Evolutionary conservation across 805 yeast genomes (phyloP).

Genomic region (Komagataella pseudopastoris): DNA sequence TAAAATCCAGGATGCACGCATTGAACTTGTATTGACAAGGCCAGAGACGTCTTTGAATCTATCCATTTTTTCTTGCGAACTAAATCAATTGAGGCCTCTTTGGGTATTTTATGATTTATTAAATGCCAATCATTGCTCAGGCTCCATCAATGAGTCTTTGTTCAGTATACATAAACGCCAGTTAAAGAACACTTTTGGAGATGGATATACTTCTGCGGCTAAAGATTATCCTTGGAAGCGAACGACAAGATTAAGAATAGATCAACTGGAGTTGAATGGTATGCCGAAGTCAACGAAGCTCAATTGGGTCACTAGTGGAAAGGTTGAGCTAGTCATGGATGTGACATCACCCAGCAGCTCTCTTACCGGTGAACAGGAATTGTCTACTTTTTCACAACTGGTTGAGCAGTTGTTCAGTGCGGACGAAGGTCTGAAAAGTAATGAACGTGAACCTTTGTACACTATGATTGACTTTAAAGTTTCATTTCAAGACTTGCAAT

Average conservation of each 20-base stretch:
- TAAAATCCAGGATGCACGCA: constrained; percentile 71
- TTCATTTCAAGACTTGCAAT: constrained; percentile 49
- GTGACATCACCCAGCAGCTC: constrained; percentile 44
- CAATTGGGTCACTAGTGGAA: constrained; percentile 64
- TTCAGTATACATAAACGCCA: constrained; percentile 67
- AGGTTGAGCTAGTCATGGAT: constrained; percentile 58
- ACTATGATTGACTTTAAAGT: constrained; percentile 56
- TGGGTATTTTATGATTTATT: constrained; percentile 87
- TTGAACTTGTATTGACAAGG: constrained; percentile 45
- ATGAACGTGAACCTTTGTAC: constrained; percentile 17
- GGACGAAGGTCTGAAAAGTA: background rate
- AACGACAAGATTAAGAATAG: constrained; percentile 30
- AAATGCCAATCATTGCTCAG: constrained; percentile 75
- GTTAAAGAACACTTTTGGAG: background rate
- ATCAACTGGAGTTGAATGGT: constrained; percentile 20
- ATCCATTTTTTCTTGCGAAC: constrained; percentile 63
- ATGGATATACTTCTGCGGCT: background rate
- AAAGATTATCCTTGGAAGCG: constrained; percentile 23
- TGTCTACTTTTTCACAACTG: background rate
- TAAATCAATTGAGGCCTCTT: constrained; percentile 72
- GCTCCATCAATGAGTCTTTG: constrained; percentile 84
- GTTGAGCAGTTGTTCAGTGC: background rate
- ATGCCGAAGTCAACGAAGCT: constrained; percentile 26
- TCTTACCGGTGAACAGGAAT: background rate
- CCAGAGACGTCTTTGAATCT: background rate